Conservation (phyloP, 177 flowering plant species). For the Vitis hybrid region DNA sequence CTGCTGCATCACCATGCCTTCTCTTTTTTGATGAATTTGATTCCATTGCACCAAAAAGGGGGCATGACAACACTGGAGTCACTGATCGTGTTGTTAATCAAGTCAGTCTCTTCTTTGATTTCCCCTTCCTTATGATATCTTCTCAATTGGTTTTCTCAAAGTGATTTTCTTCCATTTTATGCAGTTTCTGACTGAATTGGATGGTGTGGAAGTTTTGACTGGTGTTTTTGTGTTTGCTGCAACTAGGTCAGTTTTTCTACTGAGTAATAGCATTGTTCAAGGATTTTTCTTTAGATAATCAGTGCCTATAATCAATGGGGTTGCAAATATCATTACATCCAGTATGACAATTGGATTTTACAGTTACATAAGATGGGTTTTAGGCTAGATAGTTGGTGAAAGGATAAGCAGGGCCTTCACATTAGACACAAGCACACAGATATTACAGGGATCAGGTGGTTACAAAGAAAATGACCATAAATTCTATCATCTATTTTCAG, state of each 20-base stretch:
- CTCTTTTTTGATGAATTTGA: constrained; percentile 98
- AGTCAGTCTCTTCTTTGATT: constrained; percentile 36
- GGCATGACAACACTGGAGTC: constrained; percentile 99
- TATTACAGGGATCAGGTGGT: too few relatives aligned
- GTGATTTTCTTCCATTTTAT: constrained; percentile 4
- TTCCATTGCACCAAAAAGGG: constrained; percentile 97
- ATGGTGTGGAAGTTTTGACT: constrained; percentile 90
- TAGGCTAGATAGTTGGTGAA: too few relatives aligned
- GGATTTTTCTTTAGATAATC: neutral
- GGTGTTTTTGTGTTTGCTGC: constrained; percentile 99
- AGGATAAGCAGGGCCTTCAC: too few relatives aligned
- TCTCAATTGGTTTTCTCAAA: constrained; percentile 2
- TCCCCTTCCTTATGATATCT: neutral
- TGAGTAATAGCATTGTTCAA: neutral
- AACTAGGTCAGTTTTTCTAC: constrained; percentile 57
- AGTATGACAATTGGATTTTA: too few relatives aligned
- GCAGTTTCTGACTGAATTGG: constrained; percentile 93
- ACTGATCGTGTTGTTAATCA: constrained; percentile 99
- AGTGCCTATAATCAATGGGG: neutral
- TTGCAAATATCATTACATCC: too few relatives aligned
- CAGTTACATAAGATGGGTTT: too few relatives aligned
- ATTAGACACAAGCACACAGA: too few relatives aligned
- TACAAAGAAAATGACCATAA: too few relatives aligned
- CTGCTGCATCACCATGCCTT: constrained; percentile 95
- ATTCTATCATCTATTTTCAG: too few relatives aligned